phyloP scores from a whole-genome alignment of 2,329 filamentous ascomycete species.

The Aspergillus sp. region DNA sequence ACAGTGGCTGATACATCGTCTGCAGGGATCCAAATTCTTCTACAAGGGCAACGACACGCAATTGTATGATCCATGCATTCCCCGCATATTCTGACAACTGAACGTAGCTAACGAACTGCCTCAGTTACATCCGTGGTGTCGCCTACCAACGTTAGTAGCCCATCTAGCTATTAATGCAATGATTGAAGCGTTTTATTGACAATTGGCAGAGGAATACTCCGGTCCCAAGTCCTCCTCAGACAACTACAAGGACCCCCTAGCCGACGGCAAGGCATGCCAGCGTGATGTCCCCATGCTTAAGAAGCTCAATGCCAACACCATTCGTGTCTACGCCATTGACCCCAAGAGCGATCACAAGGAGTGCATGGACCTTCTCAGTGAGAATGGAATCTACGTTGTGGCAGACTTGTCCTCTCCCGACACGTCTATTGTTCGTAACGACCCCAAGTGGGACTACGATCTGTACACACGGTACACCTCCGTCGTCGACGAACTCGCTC shows the following conservation, averaged over 20 bases:
- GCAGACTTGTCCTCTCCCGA: conserved; percentile 81
- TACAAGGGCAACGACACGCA: conserved; percentile 74
- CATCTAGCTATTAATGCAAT: background rate
- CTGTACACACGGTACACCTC: conserved; percentile 76
- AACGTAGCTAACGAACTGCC: conserved; percentile 4
- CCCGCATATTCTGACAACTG: background rate
- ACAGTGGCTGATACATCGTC: background rate
- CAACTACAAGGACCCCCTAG: conserved; percentile 77
- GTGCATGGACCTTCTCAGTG: conserved; percentile 79
- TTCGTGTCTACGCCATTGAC: conserved; percentile 91
- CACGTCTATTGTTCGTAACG: conserved; percentile 79
- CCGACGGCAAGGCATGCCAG: conserved; percentile 67
- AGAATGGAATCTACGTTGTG: conserved; percentile 89
- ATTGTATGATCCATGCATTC: conserved; percentile 42
- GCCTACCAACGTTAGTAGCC: conserved; percentile 70
- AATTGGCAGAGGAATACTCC: conserved; percentile 55
- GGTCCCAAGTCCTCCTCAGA: conserved; percentile 52
- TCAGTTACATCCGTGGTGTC: conserved; percentile 76
- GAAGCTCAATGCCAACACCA: conserved; percentile 80
- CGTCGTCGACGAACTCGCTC: conserved; percentile 74
- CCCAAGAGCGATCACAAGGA: conserved; percentile 71
- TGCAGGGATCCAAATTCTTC: conserved; percentile 80
- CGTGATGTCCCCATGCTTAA: conserved; percentile 80
- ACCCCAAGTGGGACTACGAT: conserved; percentile 72
- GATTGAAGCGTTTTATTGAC: background rate